These are phyloP conservation scores for Teratosphaeria gauchensis DNA, from an alignment of 2,329 filamentous ascomycete genomes.

Conservation along the genomic window DNA sequence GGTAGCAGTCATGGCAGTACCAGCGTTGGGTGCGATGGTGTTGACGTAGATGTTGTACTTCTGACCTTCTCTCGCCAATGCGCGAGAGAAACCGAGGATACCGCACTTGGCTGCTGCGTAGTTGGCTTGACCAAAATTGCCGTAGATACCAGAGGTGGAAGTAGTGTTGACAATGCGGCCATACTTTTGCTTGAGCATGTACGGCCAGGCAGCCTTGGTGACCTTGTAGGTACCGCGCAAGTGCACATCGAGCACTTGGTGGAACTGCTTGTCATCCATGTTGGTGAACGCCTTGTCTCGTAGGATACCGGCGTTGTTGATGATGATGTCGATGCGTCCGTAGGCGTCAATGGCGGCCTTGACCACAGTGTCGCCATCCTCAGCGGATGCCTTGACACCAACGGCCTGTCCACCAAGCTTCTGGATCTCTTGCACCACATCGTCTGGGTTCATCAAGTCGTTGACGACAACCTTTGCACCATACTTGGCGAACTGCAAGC, in stretches of 20 bases:
- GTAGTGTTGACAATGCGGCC: slow-evolving; percentile 95
- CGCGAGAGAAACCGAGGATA: slow-evolving; percentile 90
- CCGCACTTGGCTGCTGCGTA: slow-evolving; percentile 65
- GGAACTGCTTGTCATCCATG: slow-evolving; percentile 93
- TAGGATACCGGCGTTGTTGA: slow-evolving; percentile 98
- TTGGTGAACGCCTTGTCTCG: slow-evolving; percentile 96
- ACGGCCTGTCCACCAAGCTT: slow-evolving; percentile 81
- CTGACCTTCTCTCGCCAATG: slow-evolving; percentile 80
- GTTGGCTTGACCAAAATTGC: slow-evolving; percentile 98
- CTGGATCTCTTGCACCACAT: slow-evolving; percentile 85
- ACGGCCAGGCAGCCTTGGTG: slow-evolving; percentile 94
- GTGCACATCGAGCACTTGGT: slow-evolving; percentile 85
- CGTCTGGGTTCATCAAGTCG: slow-evolving; percentile 85
- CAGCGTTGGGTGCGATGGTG: slow-evolving; percentile 94
- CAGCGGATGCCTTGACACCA: slow-evolving; percentile 85
- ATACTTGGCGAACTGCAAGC: slow-evolving; percentile 73
- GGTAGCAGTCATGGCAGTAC: slow-evolving; percentile 86
- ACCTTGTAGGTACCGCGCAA: slow-evolving; percentile 91
- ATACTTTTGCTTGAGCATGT: slow-evolving; percentile 98
- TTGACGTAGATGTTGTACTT: slow-evolving; percentile 99
- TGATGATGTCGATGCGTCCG: slow-evolving; percentile 84
- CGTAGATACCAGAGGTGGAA: slow-evolving; percentile 94
- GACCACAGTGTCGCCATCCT: slow-evolving; percentile 83
- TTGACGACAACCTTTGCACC: slow-evolving; percentile 88
- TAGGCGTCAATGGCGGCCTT: slow-evolving; percentile 90